A percentile compares a stretch with the other conserved stretches of the same genome.
Evolutionary conservation across 2,329 filamentous ascomycete species (phyloP).

Genomic region (Amphichorda felina): DNA sequence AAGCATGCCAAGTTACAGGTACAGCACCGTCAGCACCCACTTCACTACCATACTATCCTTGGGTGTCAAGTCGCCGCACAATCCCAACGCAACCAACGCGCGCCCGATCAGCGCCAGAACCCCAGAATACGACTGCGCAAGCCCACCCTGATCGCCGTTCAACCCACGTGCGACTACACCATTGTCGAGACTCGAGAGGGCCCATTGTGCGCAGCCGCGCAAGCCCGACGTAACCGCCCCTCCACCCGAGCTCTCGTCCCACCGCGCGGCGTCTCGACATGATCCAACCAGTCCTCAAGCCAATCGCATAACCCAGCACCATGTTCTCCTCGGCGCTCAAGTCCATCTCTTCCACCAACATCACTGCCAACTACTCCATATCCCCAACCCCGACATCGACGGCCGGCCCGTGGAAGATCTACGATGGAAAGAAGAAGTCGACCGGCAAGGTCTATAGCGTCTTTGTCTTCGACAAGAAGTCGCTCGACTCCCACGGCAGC

Average conservation of each 20-base stretch:
- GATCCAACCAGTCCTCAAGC: slow-evolving; percentile 10
- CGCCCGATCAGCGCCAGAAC: too few species aligned
- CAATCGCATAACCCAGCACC: slow-evolving; percentile 15
- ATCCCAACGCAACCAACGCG: too few species aligned
- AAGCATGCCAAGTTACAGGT: too few species aligned
- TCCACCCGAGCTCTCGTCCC: background rate
- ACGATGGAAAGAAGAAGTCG: slow-evolving; percentile 93
- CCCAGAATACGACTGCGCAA: too few species aligned
- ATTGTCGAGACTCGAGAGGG: too few species aligned
- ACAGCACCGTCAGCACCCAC: too few species aligned
- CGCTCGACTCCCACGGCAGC: slow-evolving; percentile 49
- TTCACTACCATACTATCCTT: too few species aligned
- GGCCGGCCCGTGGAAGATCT: slow-evolving; percentile 93
- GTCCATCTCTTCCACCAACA: slow-evolving; percentile 82
- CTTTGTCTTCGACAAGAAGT: slow-evolving; percentile 89
- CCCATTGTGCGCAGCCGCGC: background rate
- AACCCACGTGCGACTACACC: too few species aligned
- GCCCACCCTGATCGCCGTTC: too few species aligned
- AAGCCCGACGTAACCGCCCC: background rate
- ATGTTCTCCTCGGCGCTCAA: slow-evolving; percentile 96
- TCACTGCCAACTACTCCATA: slow-evolving; percentile 81
- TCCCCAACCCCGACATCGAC: slow-evolving; percentile 63
- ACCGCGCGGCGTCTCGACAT: slow-evolving; percentile 8
- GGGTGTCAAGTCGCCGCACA: too few species aligned
- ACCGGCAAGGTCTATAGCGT: slow-evolving; percentile 82